Base-by-base conservation (phyloP, 257 asterid genomes). In the Craterostigma plantagineum region DNA sequence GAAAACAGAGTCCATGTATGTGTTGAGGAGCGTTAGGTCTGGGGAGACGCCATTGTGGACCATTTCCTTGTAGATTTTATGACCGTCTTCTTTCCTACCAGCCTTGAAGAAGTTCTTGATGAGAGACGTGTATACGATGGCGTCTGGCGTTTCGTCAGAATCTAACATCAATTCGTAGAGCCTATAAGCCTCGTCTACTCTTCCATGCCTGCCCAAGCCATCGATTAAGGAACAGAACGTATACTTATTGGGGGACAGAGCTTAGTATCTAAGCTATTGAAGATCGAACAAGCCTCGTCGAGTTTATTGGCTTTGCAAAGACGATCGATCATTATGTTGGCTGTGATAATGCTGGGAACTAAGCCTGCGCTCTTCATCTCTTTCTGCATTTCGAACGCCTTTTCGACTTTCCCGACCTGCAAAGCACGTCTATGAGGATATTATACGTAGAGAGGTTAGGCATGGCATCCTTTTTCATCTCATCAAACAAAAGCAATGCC, bases 1-100 rank as follows among this genome's bases (percentile, higher is more conserved):
- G 46, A 82, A 70, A 54, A 65, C 86, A 60, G 83, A 76, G 65
- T 79, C 98, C 95, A 82, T 76, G 45, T 82, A 87, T 7, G 92
- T 79, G 55, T 87, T 82, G 10, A 87, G 77, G 56, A 87, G 86
- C 15, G 74, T 68, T 36, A 79, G 79, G 59, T 87, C 95, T 0
- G 91, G 77, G 37, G 63, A 35, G 55, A 76, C 53, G 12, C 77
- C 71, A 51, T 52, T 53, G 8, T 70, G 77, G 2, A 68, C 58
- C 95, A 82, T 79, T 70, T 87, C 98, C 68, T 70, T 79, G 72
- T 82, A 87, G 53, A 87, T 62, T 51, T 79, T 87, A 53, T 87
- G 95, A 2, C 98, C 98, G 36, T 82, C 98, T 34, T 68, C 92
- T 48, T 72, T 79, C 65, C 93, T 67, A 38, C 91, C 92, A 11